Percentiles rank a stretch among this genome's conserved stretches.
These are phyloP conservation scores for Ganoderma lingzhi DNA, from an alignment of 1,284 basidiomycete genomes.

Conservation along the genomic window DNA sequence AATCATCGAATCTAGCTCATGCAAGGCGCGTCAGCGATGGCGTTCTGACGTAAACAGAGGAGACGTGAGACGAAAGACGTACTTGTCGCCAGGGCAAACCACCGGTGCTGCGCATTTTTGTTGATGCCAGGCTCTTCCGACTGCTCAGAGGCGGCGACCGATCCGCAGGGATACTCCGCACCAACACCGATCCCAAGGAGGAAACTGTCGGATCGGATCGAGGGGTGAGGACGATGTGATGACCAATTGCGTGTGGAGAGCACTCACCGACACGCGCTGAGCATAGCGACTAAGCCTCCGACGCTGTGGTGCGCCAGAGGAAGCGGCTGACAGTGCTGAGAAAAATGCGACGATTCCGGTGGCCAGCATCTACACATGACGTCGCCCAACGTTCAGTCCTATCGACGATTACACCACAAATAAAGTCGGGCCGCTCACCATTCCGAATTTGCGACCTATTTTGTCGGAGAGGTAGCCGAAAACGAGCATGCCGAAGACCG, in stretches of 20 bases:
- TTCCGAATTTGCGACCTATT: slow-evolving; percentile 88
- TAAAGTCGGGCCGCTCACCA: slow-evolving; percentile 56
- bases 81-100: slow-evolving; percentile 90
- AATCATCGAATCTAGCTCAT: slow-evolving; percentile 78
- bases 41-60: neutral
- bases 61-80: slow-evolving; percentile 43
- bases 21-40: neutral
- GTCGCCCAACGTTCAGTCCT: slow-evolving; percentile 9
- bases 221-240: neutral
- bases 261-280: slow-evolving; percentile 79
- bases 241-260: neutral
- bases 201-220: slow-evolving; percentile 56
- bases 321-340: slow-evolving; percentile 83
- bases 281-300: slow-evolving; percentile 77
- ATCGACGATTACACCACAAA: neutral
- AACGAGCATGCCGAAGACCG: slow-evolving; percentile 81
- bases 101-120: slow-evolving; percentile 84
- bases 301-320: slow-evolving; percentile 78
- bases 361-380: slow-evolving; percentile 67
- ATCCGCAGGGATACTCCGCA: slow-evolving; percentile 92
- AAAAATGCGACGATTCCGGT: slow-evolving; percentile 84
- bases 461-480: slow-evolving; percentile 88
- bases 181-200: slow-evolving; percentile 86
- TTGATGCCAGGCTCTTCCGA: slow-evolving; percentile 84
- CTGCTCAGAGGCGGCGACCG: slow-evolving; percentile 91